Conservation (phyloP, 352 stramenopile genomes). For the Globisporangium parvum region DNA sequence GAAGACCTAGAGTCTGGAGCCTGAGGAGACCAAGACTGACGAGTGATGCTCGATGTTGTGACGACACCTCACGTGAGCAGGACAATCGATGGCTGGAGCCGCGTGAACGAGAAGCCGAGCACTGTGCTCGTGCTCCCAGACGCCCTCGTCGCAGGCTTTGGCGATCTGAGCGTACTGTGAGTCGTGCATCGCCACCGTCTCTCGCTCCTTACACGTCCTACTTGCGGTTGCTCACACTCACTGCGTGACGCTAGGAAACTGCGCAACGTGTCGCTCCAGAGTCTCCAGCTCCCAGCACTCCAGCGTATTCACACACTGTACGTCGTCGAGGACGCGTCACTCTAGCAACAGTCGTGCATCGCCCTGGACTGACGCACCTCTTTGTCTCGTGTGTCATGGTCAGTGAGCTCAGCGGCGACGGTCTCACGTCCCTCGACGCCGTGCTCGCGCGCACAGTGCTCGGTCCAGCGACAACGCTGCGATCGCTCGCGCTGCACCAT, state of each 20-base stretch:
- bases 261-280: slow-evolving; percentile 8
- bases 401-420: slow-evolving; percentile 10
- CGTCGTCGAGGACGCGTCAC: neutral
- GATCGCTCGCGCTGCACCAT: slow-evolving; percentile 4
- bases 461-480: neutral
- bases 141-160: slow-evolving; percentile 1
- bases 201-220: too few species aligned
- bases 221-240: neutral
- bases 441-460: neutral
- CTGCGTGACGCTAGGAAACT: slow-evolving; percentile 2
- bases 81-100: slow-evolving; percentile 5
- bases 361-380: neutral
- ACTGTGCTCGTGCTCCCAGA: slow-evolving; percentile 5
- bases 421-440: slow-evolving; percentile 3
- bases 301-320: slow-evolving; percentile 7
- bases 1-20: neutral
- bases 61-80: neutral
- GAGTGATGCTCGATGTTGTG: neutral
- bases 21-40: neutral
- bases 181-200: neutral
- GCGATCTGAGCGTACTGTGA: slow-evolving; percentile 2
- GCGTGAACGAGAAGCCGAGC: slow-evolving; percentile 3
- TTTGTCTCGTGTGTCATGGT: neutral
- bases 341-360: neutral
- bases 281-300: slow-evolving; percentile 7